Evolutionary conservation across 2,329 filamentous ascomycete genomes (phyloP), one percentile per base, ranked within the genome.

Genomic region (Fusarium oligoseptatum): DNA sequence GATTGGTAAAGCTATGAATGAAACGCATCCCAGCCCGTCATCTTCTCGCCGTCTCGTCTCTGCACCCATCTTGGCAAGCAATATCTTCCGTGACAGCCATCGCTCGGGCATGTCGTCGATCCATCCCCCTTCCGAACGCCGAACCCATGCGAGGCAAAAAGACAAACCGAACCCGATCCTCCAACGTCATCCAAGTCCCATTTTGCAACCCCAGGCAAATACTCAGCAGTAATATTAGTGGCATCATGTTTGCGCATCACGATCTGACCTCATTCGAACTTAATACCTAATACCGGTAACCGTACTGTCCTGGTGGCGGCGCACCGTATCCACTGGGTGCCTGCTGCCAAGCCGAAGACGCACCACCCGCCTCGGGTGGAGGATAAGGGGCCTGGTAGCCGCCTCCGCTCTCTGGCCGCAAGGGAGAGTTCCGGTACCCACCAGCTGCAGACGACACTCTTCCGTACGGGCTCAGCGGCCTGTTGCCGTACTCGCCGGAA

Each of bases 381-480:
- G 79, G 78, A 45, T 83, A 83, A 7, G 80, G 71, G 55, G 74
- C 61, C 60, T 77, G 78, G 45, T 76, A 82, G 17, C 68, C 72
- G 43, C 64, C 76, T 52, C 76, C 79, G n/a, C 75, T 78, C 71
- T 87, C 87, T 4, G 88, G 86, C 14, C 88, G 85, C 63, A 89
- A 81, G 6, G 88, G 86, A 2, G 87, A 88, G 77, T 87, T 88
- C 66, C 87, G 84, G 79, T 90, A 90, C 2, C 84, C 84, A 8
- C 82, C 82, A 43, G 83, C 77, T 34, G 82, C 80, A 55, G 84
- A 82, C 22, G 82, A 78, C 34, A 86, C 75, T 27, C 85, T 84
- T 36, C 84, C 84, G 66, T 87, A 89, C 0, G 88, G 88, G 74
- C 88, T 88, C 12, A 84, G 75, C 3, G 87, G 86, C 41, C 88